phyloP scores from a whole-genome alignment of 2,329 filamentous ascomycete species.

The Clonostachys byssicola region DNA sequence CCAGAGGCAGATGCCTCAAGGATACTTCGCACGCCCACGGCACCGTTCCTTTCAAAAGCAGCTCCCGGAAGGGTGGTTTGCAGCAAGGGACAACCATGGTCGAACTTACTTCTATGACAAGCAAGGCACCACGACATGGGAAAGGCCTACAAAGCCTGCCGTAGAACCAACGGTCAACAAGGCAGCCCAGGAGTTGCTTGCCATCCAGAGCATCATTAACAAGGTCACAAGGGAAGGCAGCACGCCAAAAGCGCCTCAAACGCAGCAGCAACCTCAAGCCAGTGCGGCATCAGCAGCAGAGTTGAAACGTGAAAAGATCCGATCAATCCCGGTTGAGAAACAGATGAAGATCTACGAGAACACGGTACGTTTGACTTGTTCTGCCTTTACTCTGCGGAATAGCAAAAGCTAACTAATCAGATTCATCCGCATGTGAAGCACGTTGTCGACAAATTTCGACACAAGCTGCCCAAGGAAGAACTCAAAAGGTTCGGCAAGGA shows the following conservation, averaged over 20 bases:
- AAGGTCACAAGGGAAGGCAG: conserved; percentile 67
- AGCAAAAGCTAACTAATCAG: conserved; percentile 36
- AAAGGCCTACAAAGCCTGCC: conserved; percentile 67
- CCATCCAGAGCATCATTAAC: conserved; percentile 81
- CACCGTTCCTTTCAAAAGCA: conserved; percentile 51
- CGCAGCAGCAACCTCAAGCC: conserved; percentile 46
- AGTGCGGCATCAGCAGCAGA: not conserved
- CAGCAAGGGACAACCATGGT: conserved; percentile 66
- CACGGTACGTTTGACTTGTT: conserved; percentile 58
- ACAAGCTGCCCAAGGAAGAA: conserved; percentile 80
- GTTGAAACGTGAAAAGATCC: conserved; percentile 67
- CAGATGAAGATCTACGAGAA: conserved; percentile 95
- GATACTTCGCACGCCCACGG: conserved; percentile 38
- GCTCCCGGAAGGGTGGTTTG: conserved; percentile 83
- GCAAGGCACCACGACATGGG: conserved; percentile 76
- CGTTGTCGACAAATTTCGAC: conserved; percentile 80
- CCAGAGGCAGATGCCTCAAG: conserved; percentile 48
- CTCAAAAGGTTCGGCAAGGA: conserved; percentile 60
- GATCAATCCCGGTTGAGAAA: conserved; percentile 69
- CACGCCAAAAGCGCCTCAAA: conserved; percentile 50
- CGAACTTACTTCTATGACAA: conserved; percentile 83
- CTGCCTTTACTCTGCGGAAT: conserved; percentile 4
- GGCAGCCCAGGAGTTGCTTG: conserved; percentile 60
- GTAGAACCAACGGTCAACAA: conserved; percentile 57
- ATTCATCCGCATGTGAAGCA: conserved; percentile 81